Conservation (phyloP, 2,329 filamentous ascomycete genomes). For the Gyromitra esculenta region DNA sequence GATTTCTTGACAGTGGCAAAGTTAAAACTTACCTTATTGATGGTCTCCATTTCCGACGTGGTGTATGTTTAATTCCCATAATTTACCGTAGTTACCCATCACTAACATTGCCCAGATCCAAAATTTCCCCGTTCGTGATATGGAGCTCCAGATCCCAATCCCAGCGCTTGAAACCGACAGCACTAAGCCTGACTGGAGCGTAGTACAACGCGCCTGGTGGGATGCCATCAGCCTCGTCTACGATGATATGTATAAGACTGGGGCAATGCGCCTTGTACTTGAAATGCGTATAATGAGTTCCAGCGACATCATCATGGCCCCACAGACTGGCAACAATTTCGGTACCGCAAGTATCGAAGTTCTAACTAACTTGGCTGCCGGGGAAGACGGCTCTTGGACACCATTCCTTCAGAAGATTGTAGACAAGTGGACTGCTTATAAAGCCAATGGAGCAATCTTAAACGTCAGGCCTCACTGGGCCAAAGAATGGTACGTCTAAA, state of each 20-base stretch:
- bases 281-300: conserved; percentile 63
- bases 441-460: conserved; percentile 58
- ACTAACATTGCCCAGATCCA: conserved; percentile 58
- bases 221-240: conserved; percentile 64
- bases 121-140: conserved; percentile 63
- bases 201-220: conserved; percentile 65
- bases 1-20: conserved; percentile 55
- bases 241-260: conserved; percentile 58
- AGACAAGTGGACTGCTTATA: conserved; percentile 62
- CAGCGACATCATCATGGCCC: conserved; percentile 63
- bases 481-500: conserved; percentile 61
- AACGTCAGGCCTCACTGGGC: conserved; percentile 64
- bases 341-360: conserved; percentile 64
- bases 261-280: conserved; percentile 63
- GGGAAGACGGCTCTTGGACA: conserved; percentile 60
- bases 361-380: conserved; percentile 61
- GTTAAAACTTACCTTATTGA: conserved; percentile 63
- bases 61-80: conserved; percentile 50
- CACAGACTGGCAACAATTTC: conserved; percentile 62
- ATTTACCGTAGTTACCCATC: neutral
- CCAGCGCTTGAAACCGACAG: conserved; percentile 59
- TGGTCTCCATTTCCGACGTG: conserved; percentile 64
- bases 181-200: conserved; percentile 62
- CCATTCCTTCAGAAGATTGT: conserved; percentile 62
- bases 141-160: conserved; percentile 64